Percentiles rank a stretch among this genome's conserved stretches.
Conservation (phyloP, 305 asterid genomes). For the Fraxinus velutina region DNA sequence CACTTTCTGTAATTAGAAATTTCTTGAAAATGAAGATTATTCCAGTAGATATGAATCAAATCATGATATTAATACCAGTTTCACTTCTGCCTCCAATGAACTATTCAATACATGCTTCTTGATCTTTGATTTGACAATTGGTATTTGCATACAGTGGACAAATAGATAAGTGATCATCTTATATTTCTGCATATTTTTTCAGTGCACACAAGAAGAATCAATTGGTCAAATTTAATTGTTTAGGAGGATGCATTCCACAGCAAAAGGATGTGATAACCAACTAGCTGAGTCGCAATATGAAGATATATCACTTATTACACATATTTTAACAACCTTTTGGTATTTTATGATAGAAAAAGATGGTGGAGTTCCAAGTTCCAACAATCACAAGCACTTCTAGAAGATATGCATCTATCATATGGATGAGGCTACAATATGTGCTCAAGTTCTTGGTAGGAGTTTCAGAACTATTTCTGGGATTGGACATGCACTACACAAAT, state of each 20-base stretch:
- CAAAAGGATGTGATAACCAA: background rate
- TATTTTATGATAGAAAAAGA: too few species aligned
- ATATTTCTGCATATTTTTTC: background rate
- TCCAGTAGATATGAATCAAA: background rate
- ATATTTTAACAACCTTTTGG: background rate
- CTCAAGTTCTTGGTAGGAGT: too few species aligned
- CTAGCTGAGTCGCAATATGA: background rate
- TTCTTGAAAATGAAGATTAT: background rate
- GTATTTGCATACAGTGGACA: background rate
- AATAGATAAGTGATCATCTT: too few species aligned
- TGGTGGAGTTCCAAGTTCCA: too few species aligned
- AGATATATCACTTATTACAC: too few species aligned
- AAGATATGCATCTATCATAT: background rate
- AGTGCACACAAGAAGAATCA: background rate
- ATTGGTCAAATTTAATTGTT: background rate
- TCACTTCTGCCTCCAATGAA: background rate
- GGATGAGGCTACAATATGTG: background rate
- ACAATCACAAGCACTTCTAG: background rate
- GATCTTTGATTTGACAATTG: background rate
- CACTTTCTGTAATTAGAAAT: background rate
- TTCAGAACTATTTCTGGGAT: too few species aligned
- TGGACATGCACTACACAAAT: too few species aligned
- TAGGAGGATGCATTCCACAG: background rate
- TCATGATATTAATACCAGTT: background rate
- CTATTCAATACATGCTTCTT: background rate